A percentile compares a stretch with the other conserved stretches of the same genome.
These are phyloP conservation scores for Colletotrichum sp. DNA, from an alignment of 2,329 filamentous ascomycete species.

Conservation along the genomic window DNA sequence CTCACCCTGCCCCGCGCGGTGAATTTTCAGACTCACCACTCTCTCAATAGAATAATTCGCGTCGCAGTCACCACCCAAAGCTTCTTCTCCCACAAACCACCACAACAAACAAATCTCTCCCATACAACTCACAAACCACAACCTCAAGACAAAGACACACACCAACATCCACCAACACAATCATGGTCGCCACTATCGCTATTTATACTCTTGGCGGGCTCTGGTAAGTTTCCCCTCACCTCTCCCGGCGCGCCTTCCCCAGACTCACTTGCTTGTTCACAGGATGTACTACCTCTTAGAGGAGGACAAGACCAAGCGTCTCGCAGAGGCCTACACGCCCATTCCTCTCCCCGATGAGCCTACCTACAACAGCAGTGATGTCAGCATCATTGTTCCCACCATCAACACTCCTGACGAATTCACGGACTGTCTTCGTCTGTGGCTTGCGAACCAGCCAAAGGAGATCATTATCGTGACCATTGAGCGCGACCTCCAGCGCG, in stretches of 20 bases:
- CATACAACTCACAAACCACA: neutral
- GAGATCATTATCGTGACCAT: slow-evolving; percentile 34
- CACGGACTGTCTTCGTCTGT: slow-evolving; percentile 22
- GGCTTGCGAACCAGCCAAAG: slow-evolving; percentile 26
- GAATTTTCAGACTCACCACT: neutral
- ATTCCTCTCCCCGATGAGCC: neutral
- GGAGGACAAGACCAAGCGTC: neutral
- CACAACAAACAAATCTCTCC: neutral
- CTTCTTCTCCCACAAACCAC: neutral
- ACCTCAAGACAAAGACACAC: neutral
- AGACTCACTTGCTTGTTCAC: neutral
- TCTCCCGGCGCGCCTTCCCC: no score
- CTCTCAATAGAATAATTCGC: neutral
- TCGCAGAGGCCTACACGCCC: neutral
- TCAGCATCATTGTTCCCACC: slow-evolving; percentile 32
- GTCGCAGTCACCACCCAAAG: neutral
- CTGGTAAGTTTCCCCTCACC: neutral
- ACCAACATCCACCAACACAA: neutral
- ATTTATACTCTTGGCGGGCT: neutral
- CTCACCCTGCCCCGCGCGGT: neutral
- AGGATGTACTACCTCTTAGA: slow-evolving; percentile 9
- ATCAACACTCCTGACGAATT: slow-evolving; percentile 26
- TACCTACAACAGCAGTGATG: slow-evolving; percentile 17
- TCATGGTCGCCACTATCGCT: neutral
- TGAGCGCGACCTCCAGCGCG: neutral